These are phyloP conservation scores for Cyberlindnera japonica DNA, from an alignment of 805 yeast species.

Conservation along the genomic window DNA sequence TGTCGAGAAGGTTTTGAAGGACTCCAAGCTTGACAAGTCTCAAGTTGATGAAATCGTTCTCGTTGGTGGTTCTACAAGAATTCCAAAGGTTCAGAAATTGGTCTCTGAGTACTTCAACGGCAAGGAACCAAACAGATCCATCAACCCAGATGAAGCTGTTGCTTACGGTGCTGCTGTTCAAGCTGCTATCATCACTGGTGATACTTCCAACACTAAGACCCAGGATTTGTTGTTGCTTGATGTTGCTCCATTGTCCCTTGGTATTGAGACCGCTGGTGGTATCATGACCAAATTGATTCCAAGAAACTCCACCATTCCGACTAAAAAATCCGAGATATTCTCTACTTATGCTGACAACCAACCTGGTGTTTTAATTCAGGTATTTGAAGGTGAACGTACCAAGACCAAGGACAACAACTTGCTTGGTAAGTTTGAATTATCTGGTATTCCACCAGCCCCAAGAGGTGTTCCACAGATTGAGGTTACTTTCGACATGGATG, in stretches of 20 bases:
- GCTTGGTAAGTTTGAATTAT: slow-evolving; percentile 1
- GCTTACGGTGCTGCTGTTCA: slow-evolving; percentile 99
- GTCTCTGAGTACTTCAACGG: slow-evolving; percentile 98
- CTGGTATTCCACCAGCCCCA: slow-evolving; percentile 1
- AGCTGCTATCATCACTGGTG: slow-evolving; percentile 97
- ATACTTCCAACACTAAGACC: slow-evolving; percentile 84
- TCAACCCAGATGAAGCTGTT: slow-evolving; percentile 99
- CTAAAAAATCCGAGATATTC: slow-evolving; percentile 66
- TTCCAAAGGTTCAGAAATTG: slow-evolving; percentile 95
- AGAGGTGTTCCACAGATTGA: slow-evolving; percentile 1
- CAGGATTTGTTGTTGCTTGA: slow-evolving; percentile 81
- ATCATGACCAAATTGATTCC: slow-evolving; percentile 74
- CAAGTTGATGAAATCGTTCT: slow-evolving; percentile 90
- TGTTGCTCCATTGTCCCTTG: slow-evolving; percentile 76
- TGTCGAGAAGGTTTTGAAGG: slow-evolving; percentile 92
- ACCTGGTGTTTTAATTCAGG: slow-evolving; percentile 76
- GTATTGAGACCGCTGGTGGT: slow-evolving; percentile 81
- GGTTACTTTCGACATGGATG: neutral
- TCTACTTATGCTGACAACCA: slow-evolving; percentile 86
- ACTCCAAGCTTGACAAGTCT: slow-evolving; percentile 89
- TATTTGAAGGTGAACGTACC: slow-evolving; percentile 64
- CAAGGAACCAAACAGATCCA: slow-evolving; percentile 96
- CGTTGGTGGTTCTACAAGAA: slow-evolving; percentile 98
- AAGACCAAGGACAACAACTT: slow-evolving; percentile 1
- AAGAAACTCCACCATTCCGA: slow-evolving; percentile 72